These are phyloP conservation scores for Neurospora terricola DNA, from an alignment of 495 filamentous ascomycete species.

Conservation along the genomic window DNA sequence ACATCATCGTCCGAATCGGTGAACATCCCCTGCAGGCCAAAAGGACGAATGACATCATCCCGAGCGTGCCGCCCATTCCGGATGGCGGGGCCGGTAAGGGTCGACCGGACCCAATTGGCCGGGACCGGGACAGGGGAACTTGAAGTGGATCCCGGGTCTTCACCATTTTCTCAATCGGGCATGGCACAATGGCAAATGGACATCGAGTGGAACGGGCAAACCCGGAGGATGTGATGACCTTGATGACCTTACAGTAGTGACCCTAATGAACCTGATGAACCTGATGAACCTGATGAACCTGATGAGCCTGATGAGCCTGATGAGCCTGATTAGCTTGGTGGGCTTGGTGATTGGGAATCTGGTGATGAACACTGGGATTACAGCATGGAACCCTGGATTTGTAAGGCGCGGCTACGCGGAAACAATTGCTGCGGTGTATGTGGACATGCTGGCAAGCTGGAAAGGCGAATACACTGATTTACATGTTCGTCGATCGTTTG, in stretches of 20 bases:
- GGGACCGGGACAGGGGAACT: not conserved
- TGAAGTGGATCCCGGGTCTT: not conserved
- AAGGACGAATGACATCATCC: not conserved
- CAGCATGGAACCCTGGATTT: not conserved
- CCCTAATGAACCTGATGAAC: no score
- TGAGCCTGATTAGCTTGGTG: no score
- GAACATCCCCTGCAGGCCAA: not conserved
- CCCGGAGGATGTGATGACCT: not conserved
- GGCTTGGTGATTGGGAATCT: no score
- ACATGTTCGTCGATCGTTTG: no score
- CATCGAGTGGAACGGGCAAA: no score
- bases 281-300: no score
- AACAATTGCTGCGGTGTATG: not conserved
- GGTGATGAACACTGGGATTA: not conserved
- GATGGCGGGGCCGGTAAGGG: no score
- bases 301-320: no score
- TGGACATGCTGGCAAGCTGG: not conserved
- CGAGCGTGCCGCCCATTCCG: not conserved
- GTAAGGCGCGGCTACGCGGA: not conserved
- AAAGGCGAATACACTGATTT: not conserved
- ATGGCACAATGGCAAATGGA: not conserved
- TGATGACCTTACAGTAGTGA: no score
- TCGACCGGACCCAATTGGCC: not conserved
- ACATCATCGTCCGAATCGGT: not conserved
- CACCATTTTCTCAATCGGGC: not conserved